Evolutionary conservation across 805 yeast species (phyloP).

Genomic region (Groenewaldozyma tartarivorans): DNA sequence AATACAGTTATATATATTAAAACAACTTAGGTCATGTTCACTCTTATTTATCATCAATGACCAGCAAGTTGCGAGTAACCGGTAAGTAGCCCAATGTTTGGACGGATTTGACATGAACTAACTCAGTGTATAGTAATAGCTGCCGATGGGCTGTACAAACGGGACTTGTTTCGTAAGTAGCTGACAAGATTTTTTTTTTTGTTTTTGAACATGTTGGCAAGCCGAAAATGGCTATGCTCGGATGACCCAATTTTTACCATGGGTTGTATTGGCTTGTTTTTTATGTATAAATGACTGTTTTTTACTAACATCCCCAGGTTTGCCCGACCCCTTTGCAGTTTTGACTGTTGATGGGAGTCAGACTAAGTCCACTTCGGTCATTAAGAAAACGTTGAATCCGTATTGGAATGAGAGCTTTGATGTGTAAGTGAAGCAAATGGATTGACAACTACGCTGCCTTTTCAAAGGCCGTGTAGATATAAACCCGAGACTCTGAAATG

Average conservation of each 20-base stretch:
- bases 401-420: conserved; percentile 94
- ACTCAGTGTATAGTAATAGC: conserved; percentile 49
- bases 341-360: conserved; percentile 96
- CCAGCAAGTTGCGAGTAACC: conserved; percentile 16
- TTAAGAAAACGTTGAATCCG: conserved; percentile 89
- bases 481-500: neutral
- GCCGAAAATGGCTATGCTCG: too few relatives aligned
- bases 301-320: conserved; percentile 48
- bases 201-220: too few relatives aligned
- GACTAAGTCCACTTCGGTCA: conserved; percentile 89
- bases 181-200: too few relatives aligned
- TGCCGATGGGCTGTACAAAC: conserved; percentile 88
- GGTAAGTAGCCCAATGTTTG: conserved; percentile 10
- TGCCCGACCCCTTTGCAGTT: conserved; percentile 98
- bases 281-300: conserved; percentile 1
- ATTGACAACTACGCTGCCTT: neutral
- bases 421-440: conserved; percentile 36
- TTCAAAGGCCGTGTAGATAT: neutral
- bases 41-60: conserved; percentile 3
- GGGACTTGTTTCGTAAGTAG: conserved; percentile 59
- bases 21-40: too few relatives aligned
- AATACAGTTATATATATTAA: too few relatives aligned
- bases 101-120: conserved; percentile 2
- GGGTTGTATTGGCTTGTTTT: too few relatives aligned
- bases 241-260: too few relatives aligned